Base-by-base conservation (phyloP, 2,329 filamentous ascomycete species). In the Botrytis galanthina region DNA sequence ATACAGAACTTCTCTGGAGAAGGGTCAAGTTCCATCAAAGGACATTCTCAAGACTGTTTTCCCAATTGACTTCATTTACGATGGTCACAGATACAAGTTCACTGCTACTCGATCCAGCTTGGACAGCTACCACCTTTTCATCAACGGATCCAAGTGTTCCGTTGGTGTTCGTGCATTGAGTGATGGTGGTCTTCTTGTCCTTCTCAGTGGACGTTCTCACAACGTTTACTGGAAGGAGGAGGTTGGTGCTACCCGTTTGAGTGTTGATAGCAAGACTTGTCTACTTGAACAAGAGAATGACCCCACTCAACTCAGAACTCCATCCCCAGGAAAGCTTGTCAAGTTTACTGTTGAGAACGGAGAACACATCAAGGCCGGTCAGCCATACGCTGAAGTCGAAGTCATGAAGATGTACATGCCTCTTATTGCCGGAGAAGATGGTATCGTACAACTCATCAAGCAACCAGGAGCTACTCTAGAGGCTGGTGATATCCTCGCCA, bases 341-440 rank as follows among this genome's bases (percentile, higher is more conserved):
- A 98, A 97, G 85, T 99, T 96, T 84, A 93, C 94, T 1, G 93
- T 99, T 3, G 96, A 98, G 83, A 98, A 97, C 80, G 96, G 96
- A 75, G 89, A 94, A 78, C 96, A 99, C 82, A 90, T 99, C 83
- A 92, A 90, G 83, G 94, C 97, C 79, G 95, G 95, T 73, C 93
- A 98, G 83, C 87, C 95, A 48, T 99, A 94, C 81, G 96, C 96
- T 73, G 96, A 99, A 83, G 95, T 99, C 59, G 96, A 99, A 85
- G 96, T 99, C 84, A 99, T 99, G 96, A 99, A 99, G 89, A 99
- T 99, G 96, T 98, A 98, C 88, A 99, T 99, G 96, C 96, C 96
- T 80, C 88, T 99, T 72, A 89, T 99, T 75, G 93, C 96, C 4
- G 92, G 95, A 81, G 96, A 99, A 83, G 96, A 97, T 79, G 96